These are phyloP conservation scores for Paxillus rubicundulus DNA, from an alignment of 768 basidiomycete species.

Conservation along the genomic window DNA sequence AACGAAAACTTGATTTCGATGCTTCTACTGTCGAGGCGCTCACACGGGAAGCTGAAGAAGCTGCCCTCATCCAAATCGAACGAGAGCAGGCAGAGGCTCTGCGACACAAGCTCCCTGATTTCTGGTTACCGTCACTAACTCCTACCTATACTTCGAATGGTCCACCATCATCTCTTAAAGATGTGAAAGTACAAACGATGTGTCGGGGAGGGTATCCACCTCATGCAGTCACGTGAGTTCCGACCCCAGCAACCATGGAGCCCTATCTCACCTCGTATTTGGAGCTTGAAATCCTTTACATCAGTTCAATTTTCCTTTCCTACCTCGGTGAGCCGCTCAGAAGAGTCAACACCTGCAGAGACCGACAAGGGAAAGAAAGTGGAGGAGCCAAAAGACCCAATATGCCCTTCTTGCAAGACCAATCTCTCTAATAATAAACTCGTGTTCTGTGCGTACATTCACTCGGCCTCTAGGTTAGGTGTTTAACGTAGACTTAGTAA, in stretches of 20 bases:
- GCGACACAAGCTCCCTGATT: constrained; percentile 89
- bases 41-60: constrained; percentile 82
- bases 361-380: constrained; percentile 36
- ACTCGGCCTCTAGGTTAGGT: neutral
- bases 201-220: constrained; percentile 80
- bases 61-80: constrained; percentile 79
- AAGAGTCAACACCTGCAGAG: constrained; percentile 38
- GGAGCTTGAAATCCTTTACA: constrained; percentile 77
- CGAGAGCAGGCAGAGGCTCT: constrained; percentile 82
- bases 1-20: constrained; percentile 88
- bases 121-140: constrained; percentile 94
- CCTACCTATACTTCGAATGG: constrained; percentile 71
- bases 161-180: constrained; percentile 62
- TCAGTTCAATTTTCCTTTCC: constrained; percentile 75
- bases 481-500: constrained; percentile 43
- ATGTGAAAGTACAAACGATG: constrained; percentile 84
- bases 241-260: neutral
- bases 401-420: constrained; percentile 89
- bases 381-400: constrained; percentile 59
- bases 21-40: constrained; percentile 65
- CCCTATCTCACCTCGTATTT: constrained; percentile 4
- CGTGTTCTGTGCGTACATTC: constrained; percentile 55
- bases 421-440: constrained; percentile 74
- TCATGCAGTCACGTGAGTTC: constrained; percentile 73
- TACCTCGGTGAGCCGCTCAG: constrained; percentile 36